These are phyloP conservation scores for Euryodendron excelsum DNA, from an alignment of 148 eudicot genomes.

Conservation along the genomic window DNA sequence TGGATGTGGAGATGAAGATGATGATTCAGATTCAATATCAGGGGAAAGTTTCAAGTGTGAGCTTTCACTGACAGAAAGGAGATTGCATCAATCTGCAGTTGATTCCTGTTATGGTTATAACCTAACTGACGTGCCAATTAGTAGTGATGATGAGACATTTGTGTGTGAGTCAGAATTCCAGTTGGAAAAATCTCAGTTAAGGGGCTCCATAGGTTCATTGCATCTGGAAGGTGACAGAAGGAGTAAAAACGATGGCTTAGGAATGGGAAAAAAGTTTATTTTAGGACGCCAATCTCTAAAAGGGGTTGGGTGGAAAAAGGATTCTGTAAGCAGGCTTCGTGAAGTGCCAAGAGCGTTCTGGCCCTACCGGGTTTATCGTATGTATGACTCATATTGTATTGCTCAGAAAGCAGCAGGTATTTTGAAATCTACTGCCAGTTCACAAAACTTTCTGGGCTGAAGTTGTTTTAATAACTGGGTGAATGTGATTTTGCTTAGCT, in stretches of 20 bases:
- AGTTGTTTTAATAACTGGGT: neutral
- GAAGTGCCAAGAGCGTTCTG: slow-evolving; percentile 72
- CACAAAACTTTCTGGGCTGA: neutral
- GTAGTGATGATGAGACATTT: slow-evolving; percentile 71
- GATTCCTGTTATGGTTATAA: slow-evolving; percentile 40
- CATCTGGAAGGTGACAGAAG: slow-evolving; percentile 24
- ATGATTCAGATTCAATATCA: slow-evolving; percentile 74
- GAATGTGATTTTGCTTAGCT: neutral
- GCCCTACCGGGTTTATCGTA: slow-evolving; percentile 90
- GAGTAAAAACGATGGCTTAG: slow-evolving; percentile 27
- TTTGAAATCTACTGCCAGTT: neutral
- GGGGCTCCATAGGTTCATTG: slow-evolving; percentile 24
- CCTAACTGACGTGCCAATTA: slow-evolving; percentile 39
- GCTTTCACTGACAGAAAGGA: slow-evolving; percentile 69
- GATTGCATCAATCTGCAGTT: slow-evolving; percentile 63
- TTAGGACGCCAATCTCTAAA: slow-evolving; percentile 21
- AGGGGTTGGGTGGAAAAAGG: slow-evolving; percentile 30
- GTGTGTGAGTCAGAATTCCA: slow-evolving; percentile 30
- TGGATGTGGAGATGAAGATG: slow-evolving; percentile 32
- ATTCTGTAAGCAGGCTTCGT: slow-evolving; percentile 37
- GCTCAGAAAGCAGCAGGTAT: slow-evolving; percentile 85
- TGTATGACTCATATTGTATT: slow-evolving; percentile 81
- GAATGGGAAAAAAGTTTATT: slow-evolving; percentile 23
- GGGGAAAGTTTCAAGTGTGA: slow-evolving; percentile 72
- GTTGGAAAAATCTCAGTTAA: slow-evolving; percentile 35